phyloP scores from a whole-genome alignment of 2,329 filamentous ascomycete species.

The Aspergillus brunneoviolaceus region DNA sequence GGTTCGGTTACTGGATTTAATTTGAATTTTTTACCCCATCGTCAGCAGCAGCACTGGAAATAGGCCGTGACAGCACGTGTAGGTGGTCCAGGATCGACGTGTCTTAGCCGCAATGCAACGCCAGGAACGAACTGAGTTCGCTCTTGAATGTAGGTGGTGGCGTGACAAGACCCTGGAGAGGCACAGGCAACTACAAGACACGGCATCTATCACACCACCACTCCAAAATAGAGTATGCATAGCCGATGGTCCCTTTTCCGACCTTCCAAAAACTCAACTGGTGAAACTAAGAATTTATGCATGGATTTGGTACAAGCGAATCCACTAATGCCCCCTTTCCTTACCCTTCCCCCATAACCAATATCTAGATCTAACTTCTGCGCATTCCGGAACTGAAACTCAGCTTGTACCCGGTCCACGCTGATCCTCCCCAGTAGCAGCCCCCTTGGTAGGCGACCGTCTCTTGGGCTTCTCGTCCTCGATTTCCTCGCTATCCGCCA shows the following conservation, averaged over 20 bases:
- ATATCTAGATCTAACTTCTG: slow-evolving; percentile 1
- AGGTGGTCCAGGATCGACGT: not conserved
- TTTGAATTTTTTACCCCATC: too few species aligned
- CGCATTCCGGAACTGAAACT: not conserved
- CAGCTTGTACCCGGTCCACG: not conserved
- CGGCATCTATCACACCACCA: too few species aligned
- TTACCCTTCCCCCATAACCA: not conserved
- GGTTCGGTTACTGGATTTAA: too few species aligned
- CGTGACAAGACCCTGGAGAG: too few species aligned
- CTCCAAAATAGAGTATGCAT: too few species aligned
- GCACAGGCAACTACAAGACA: too few species aligned
- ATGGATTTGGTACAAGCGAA: not conserved
- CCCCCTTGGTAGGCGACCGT: slow-evolving; percentile 18
- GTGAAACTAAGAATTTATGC: not conserved
- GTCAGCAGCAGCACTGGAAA: too few species aligned
- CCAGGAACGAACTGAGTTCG: not conserved
- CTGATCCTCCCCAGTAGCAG: not conserved
- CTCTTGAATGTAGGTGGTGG: too few species aligned
- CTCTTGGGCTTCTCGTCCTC: slow-evolving; percentile 24
- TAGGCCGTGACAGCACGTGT: too few species aligned
- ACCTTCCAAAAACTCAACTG: too few species aligned
- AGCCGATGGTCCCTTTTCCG: too few species aligned
- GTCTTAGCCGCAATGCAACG: not conserved
- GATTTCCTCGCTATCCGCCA: slow-evolving; percentile 26
- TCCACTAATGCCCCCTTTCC: not conserved